Evolutionary conservation across 345 rosid species (phyloP), one percentile per base, ranked within the genome.

Genomic region (Clausena lansium): DNA sequence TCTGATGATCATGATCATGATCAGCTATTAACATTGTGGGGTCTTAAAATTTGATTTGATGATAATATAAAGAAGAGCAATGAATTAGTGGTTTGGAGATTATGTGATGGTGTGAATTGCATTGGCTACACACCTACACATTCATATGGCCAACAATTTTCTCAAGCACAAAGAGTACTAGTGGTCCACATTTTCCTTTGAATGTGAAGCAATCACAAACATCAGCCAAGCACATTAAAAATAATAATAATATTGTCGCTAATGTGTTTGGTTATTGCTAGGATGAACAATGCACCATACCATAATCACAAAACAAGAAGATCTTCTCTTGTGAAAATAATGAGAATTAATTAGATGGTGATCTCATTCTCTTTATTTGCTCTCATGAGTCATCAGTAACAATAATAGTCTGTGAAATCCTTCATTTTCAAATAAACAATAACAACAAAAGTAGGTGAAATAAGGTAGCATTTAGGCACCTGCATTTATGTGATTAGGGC

Each of bases 41-140:
- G 74, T 22, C 74, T 22, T 32, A 3, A 71, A 71, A n/a, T n/a
- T n/a, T n/a, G n/a, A 52, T 71, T 32, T 54, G 63, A 54, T 47
- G 60, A 70, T 17, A 70, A 27, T 47, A 28, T 7, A 19, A 7
- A 38, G 14, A 39, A n/a, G 30, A 67, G 20, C 4, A 2, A 0
- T 13, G 50, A 66, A 10, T 65, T 45, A 3, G 4, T 45, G 50
- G 5, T 2, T 15, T 64, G 11, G 15, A 36, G 14, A 22, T 13
- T 17, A 66, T 36, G 22, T 35, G 70, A 36, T 22, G 20, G 17
- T 36, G 45, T 66, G 25, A 45, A 14, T 45, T 45, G 50, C 50
- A 45, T 45, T 13, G 15, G 17, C 50, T 13, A 13, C 15, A 13
- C 32, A 30, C 32, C n/a, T n/a, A 30, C 32, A 1, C 32, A 30